phyloP scores from a whole-genome alignment of 352 stramenopile species.

The Pythium vanterpoolii region DNA sequence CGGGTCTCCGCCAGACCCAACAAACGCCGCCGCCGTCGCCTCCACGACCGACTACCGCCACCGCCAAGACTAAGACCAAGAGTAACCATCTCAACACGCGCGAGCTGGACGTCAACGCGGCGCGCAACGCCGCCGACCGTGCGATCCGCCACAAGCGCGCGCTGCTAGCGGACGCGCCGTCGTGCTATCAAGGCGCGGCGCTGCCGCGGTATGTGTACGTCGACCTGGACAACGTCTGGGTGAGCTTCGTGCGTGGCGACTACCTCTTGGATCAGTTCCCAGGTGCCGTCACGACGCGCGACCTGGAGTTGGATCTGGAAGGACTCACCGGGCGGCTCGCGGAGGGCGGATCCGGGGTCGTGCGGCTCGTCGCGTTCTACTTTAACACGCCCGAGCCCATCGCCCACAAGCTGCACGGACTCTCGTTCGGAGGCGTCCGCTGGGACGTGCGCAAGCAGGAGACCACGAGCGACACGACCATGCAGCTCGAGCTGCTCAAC shows the following conservation, averaged over 20 bases:
- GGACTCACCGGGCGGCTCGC: constrained; percentile 30
- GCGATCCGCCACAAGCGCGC: not conserved
- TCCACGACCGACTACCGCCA: too few species aligned
- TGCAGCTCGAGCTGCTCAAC: constrained; percentile 34
- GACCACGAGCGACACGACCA: constrained; percentile 28
- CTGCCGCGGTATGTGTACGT: constrained; percentile 34
- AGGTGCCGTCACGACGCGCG: constrained; percentile 23
- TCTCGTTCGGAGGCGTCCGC: constrained; percentile 17
- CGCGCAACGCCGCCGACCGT: not conserved
- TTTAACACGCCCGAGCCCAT: constrained; percentile 30
- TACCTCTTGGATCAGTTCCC: constrained; percentile 27
- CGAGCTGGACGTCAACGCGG: not conserved
- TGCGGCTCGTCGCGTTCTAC: constrained; percentile 26
- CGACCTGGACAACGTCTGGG: constrained; percentile 41
- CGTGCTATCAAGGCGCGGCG: not conserved
- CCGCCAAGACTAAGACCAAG: too few species aligned
- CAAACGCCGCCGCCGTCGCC: not conserved
- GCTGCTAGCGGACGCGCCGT: not conserved
- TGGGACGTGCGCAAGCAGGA: constrained; percentile 32
- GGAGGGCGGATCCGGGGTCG: constrained; percentile 4
- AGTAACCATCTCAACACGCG: too few species aligned
- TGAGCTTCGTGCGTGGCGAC: constrained; percentile 24
- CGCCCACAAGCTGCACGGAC: constrained; percentile 4
- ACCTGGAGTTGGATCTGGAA: constrained; percentile 34
- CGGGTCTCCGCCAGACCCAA: not conserved